Evolutionary conservation across 2,329 filamentous ascomycete genomes (phyloP), one percentile per base, ranked within the genome.

Genomic region (Spiromastix sp.): DNA sequence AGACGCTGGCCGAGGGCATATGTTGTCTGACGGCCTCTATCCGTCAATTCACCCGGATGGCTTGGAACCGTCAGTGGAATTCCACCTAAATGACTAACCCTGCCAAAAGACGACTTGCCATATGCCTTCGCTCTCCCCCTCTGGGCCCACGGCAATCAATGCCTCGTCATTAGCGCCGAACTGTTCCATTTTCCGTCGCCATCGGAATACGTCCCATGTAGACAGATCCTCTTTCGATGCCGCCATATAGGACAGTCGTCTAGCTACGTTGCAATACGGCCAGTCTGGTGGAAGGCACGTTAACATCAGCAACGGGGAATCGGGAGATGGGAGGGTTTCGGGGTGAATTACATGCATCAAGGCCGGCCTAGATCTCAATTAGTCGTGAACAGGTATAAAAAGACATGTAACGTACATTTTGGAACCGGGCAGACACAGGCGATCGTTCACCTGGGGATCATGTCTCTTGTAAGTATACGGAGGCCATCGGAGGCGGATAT

Each of bases 191-290:
- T 82, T 77, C 41, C 86, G 74, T 47, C 78, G 66, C 61, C 74
- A 81, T 47, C 70, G 66, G 40, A 81, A 63, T 1, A 63, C 61
- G 47, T 76, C 70, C 74, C 73, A 80, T 34, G 61, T 54, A 22
- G 59, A 65, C 40, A 61, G 59, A 50, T 69, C 69, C 37, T 68
- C 67, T 30, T 63, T 70, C 25, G 63, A 64, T 43, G 75, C 64
- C 16, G 79, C 69, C 40, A 74, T 69, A 40, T 73, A 72, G 17
- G 69, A 74, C 54, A 96, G 71, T 45, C 80, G 78, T 40, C 76
- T 73, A 15, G 82, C 83, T 37, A 79, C 75, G 45, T 74, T 73
- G 63, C 91, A 98, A 62, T 95, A 96, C 2, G 91, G 85, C 91
- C 91, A 98, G 60, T 77, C 70, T 69, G 37, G 36, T 55, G 46